A percentile compares a stretch with the other conserved stretches of the same genome.
Conservation (phyloP, 2,329 filamentous ascomycete genomes). For the Verticillium nonalfalfae region DNA sequence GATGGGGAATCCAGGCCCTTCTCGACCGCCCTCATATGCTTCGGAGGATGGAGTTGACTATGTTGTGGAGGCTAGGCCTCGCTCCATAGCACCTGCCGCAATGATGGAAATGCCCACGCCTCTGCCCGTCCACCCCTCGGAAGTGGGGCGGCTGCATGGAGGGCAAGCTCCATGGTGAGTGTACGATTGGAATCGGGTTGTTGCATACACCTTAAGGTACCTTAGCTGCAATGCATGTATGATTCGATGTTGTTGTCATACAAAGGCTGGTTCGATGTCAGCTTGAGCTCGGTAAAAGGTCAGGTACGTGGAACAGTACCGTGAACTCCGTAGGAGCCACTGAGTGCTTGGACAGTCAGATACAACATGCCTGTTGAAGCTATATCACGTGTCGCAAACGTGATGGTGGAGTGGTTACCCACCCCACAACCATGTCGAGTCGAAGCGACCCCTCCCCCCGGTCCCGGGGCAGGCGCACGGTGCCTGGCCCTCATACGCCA, state of each 20-base stretch:
- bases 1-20: constrained; percentile 19
- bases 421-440: no score
- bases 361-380: no score
- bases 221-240: no score
- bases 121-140: constrained; percentile 39
- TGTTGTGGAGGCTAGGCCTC: constrained; percentile 59
- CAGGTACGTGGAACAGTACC: no score
- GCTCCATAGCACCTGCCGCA: constrained; percentile 45
- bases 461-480: background rate
- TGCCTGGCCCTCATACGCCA: background rate
- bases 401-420: no score
- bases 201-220: no score
- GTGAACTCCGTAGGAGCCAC: no score
- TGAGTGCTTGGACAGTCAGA: no score
- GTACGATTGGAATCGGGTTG: background rate
- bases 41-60: constrained; percentile 72
- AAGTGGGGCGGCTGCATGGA: constrained; percentile 20
- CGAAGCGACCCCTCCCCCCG: background rate
- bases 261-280: no score
- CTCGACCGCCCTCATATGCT: constrained; percentile 66
- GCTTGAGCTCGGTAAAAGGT: no score
- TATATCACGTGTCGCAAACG: no score
- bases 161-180: background rate
- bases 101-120: constrained; percentile 19
- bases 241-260: no score